These are phyloP conservation scores for Byssochlamys sp. DNA, from an alignment of 2,329 filamentous ascomycete genomes.

Conservation along the genomic window DNA sequence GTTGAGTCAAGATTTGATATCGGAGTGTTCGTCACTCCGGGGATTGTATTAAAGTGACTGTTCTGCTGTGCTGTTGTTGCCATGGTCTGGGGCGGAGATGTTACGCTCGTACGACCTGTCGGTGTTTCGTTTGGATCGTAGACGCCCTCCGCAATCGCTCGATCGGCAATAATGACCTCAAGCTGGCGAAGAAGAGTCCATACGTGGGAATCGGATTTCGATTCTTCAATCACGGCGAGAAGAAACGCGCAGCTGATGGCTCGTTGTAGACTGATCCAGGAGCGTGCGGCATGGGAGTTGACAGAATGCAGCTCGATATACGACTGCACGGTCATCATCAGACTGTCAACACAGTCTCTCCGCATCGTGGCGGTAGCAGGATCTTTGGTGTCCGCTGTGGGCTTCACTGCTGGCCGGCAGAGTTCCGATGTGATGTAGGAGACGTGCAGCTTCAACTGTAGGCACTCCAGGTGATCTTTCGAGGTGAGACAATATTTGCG, in stretches of 20 bases:
- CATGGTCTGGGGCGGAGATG: slow-evolving; percentile 10
- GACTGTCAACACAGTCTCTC: slow-evolving; percentile 46
- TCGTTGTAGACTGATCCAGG: slow-evolving; percentile 39
- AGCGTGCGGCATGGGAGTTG: slow-evolving; percentile 35
- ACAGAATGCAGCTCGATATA: slow-evolving; percentile 47
- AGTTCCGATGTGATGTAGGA: slow-evolving; percentile 56
- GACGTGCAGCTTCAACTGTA: slow-evolving; percentile 52
- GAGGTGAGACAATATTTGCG: slow-evolving; percentile 31
- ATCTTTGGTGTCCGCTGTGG: slow-evolving; percentile 37
- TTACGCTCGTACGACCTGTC: slow-evolving; percentile 8
- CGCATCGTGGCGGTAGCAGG: slow-evolving; percentile 33
- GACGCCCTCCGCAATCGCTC: slow-evolving; percentile 27
- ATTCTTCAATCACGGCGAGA: slow-evolving; percentile 37
- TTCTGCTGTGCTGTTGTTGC: slow-evolving; percentile 3
- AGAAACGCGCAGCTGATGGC: slow-evolving; percentile 41
- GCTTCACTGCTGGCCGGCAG: slow-evolving; percentile 51
- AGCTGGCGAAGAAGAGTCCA: slow-evolving; percentile 33
- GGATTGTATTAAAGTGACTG: slow-evolving; percentile 16
- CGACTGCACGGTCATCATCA: slow-evolving; percentile 49
- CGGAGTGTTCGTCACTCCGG: slow-evolving; percentile 20
- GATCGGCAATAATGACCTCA: slow-evolving; percentile 36
- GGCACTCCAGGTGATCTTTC: slow-evolving; percentile 49
- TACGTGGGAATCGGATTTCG: slow-evolving; percentile 31
- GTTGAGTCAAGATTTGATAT: slow-evolving; percentile 15
- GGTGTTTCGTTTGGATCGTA: slow-evolving; percentile 12